Evolutionary conservation across 306 rosid species (phyloP).

Genomic region (Pyrus betulifolia): DNA sequence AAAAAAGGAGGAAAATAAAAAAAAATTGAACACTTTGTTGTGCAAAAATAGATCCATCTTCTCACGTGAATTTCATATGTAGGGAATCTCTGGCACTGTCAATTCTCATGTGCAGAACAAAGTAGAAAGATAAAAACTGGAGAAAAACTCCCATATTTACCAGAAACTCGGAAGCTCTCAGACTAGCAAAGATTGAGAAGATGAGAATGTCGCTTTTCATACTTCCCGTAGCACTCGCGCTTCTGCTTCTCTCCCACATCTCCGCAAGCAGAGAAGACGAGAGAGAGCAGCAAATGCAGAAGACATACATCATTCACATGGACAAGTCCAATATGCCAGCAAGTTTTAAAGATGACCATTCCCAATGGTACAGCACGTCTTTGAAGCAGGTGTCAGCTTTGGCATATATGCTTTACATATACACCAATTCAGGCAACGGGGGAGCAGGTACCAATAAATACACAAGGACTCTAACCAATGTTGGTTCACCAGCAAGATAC

Average conservation of each 20-base stretch:
- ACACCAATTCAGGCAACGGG: constrained; percentile 17
- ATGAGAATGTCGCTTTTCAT: background rate
- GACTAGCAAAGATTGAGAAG: background rate
- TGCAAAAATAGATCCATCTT: too few relatives aligned
- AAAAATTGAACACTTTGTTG: too few relatives aligned
- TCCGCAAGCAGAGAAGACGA: constrained; percentile 26
- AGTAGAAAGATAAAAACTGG: background rate
- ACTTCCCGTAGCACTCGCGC: background rate
- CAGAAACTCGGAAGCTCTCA: background rate
- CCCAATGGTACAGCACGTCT: constrained; percentile 53
- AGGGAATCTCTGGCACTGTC: too few relatives aligned
- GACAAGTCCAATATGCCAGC: constrained; percentile 52
- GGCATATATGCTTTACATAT: constrained; percentile 44
- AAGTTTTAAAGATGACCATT: constrained; percentile 36
- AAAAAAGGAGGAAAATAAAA: too few relatives aligned
- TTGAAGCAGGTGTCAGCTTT: constrained; percentile 45
- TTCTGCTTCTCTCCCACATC: background rate
- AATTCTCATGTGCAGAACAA: background rate
- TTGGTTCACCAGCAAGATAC: constrained; percentile 47
- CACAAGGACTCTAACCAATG: constrained; percentile 51
- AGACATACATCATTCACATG: constrained; percentile 61
- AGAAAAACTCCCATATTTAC: background rate
- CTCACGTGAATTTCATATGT: background rate
- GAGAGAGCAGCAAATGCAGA: constrained; percentile 27
- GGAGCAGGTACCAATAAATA: constrained; percentile 31